Conservation (phyloP, 2,329 filamentous ascomycete genomes). For the Aureobasidium uvarum region DNA sequence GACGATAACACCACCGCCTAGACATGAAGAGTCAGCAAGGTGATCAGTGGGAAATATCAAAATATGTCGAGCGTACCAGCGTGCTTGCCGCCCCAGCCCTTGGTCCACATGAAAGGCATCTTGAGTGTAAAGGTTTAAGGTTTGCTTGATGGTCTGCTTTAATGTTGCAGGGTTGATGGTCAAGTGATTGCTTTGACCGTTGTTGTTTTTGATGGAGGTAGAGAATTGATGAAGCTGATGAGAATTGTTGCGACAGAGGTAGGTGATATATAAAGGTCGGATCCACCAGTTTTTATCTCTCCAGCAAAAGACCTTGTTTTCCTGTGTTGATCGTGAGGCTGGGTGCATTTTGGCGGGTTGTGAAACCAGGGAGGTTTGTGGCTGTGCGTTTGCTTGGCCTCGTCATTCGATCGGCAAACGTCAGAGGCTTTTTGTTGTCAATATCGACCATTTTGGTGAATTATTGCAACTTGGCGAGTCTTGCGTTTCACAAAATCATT, state of each 20-base stretch:
- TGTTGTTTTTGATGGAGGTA: not conserved
- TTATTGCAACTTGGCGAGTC: not conserved
- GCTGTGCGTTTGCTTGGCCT: constrained; percentile 11
- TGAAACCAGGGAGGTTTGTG: constrained; percentile 3
- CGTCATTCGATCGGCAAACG: constrained; percentile 12
- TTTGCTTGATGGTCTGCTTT: constrained; percentile 5
- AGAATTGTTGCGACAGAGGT: not conserved
- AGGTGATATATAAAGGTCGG: not conserved
- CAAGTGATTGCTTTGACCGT: not conserved
- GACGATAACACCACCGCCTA: constrained; percentile 52
- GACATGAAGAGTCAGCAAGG: not conserved
- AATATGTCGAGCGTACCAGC: constrained; percentile 40
- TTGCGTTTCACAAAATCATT: not conserved
- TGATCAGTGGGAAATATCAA: not conserved
- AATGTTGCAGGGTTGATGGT: not conserved
- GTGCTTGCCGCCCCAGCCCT: constrained; percentile 46
- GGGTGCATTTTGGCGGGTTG: not conserved
- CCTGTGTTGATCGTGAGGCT: constrained; percentile 17
- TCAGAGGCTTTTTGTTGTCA: constrained; percentile 16
- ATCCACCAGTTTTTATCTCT: not conserved
- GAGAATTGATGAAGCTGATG: not conserved
- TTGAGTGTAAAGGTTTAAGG: constrained; percentile 4
- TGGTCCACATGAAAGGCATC: constrained; percentile 51
- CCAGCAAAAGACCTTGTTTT: constrained; percentile 3
- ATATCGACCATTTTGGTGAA: not conserved